phyloP scores from a whole-genome alignment of 306 rosid species.

The Malus asiatica region DNA sequence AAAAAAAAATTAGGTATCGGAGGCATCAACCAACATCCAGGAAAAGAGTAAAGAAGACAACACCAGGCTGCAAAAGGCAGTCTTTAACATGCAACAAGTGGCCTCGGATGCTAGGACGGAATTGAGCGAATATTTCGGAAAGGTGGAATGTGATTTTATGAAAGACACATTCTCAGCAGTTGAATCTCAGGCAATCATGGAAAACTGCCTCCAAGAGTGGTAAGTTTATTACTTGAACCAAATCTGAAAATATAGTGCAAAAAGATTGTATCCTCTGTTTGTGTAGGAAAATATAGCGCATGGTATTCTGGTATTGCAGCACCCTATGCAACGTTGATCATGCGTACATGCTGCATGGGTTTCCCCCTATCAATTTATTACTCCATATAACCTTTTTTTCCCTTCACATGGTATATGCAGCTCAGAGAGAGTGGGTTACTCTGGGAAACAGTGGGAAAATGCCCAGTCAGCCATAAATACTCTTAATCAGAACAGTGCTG shows the following conservation, averaged over 20 bases:
- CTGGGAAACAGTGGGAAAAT: slow-evolving; percentile 63
- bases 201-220: slow-evolving; percentile 58
- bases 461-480: slow-evolving; percentile 33
- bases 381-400: neutral
- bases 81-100: slow-evolving; percentile 53
- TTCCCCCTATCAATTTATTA: neutral
- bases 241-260: neutral
- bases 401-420: slow-evolving; percentile 38
- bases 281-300: neutral
- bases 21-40: slow-evolving; percentile 56
- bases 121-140: slow-evolving; percentile 36
- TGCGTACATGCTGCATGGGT: neutral
- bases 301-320: neutral
- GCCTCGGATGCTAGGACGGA: slow-evolving; percentile 48
- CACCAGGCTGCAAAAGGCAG: slow-evolving; percentile 42
- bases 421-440: slow-evolving; percentile 46
- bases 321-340: neutral
- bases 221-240: slow-evolving; percentile 20
- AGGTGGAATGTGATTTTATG: slow-evolving; percentile 37
- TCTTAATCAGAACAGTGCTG: slow-evolving; percentile 33
- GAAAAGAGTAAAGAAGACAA: slow-evolving; percentile 40
- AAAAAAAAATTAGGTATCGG: slow-evolving; percentile 46
- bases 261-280: neutral
- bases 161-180: slow-evolving; percentile 41
- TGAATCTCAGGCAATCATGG: slow-evolving; percentile 37